Evolutionary conservation across 2,329 filamentous ascomycete species (phyloP).

Genomic region (Daldinia sp.): DNA sequence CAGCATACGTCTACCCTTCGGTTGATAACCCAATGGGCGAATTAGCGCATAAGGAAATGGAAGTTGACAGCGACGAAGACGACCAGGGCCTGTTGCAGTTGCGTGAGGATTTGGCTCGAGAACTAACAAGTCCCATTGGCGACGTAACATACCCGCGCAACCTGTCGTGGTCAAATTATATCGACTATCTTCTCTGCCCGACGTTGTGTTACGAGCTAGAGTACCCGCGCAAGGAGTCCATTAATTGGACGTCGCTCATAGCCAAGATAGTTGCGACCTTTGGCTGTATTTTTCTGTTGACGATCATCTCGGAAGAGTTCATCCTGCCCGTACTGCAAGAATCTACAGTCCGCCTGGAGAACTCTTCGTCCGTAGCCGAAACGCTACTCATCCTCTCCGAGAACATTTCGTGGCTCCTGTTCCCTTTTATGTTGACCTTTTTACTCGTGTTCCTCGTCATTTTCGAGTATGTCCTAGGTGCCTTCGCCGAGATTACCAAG

Average conservation of each 20-base stretch:
- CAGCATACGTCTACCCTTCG: slow-evolving; percentile 79
- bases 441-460: slow-evolving; percentile 97
- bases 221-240: slow-evolving; percentile 81
- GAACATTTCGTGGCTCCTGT: slow-evolving; percentile 88
- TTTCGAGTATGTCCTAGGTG: slow-evolving; percentile 95
- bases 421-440: slow-evolving; percentile 97
- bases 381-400: slow-evolving; percentile 83
- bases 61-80: slow-evolving; percentile 52
- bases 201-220: slow-evolving; percentile 98
- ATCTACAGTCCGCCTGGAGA: slow-evolving; percentile 64
- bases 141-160: slow-evolving; percentile 91
- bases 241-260: slow-evolving; percentile 81
- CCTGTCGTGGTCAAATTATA: slow-evolving; percentile 81
- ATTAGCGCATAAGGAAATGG: slow-evolving; percentile 39
- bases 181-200: slow-evolving; percentile 89
- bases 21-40: slow-evolving; percentile 60
- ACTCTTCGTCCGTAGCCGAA: slow-evolving; percentile 62
- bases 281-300: slow-evolving; percentile 94
- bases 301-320: slow-evolving; percentile 90
- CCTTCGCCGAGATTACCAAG: slow-evolving; percentile 91
- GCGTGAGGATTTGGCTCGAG: slow-evolving; percentile 85
- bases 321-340: slow-evolving; percentile 89
- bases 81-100: slow-evolving; percentile 68
- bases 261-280: slow-evolving; percentile 91
- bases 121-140: slow-evolving; percentile 90